A percentile compares a stretch with the other conserved stretches of the same genome.
Evolutionary conservation across 495 filamentous ascomycete genomes (phyloP).

Genomic region (Pseudevernia furfuracea): DNA sequence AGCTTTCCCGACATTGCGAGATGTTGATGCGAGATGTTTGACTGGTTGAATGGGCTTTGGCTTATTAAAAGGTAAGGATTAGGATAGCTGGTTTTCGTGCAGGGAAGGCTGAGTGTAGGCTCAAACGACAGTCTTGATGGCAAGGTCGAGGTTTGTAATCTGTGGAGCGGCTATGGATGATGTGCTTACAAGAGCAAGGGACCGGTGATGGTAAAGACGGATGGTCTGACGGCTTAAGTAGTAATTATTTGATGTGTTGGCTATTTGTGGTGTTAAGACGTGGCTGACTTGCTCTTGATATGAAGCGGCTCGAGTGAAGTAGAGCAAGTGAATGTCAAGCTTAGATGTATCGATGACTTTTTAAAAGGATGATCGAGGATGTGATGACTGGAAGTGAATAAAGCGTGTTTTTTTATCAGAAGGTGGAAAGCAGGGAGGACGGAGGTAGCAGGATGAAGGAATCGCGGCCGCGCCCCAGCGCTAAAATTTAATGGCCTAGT

Average conservation of each 20-base stretch:
- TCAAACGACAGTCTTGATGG: slow-evolving; percentile 13
- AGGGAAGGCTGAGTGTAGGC: background rate
- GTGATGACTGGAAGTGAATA: background rate
- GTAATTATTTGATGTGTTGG: background rate
- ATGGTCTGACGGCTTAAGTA: slow-evolving; percentile 5
- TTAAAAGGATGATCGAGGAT: background rate
- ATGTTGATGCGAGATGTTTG: slow-evolving; percentile 17
- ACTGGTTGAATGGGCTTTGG: background rate
- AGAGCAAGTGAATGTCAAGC: background rate
- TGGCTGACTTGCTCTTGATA: background rate
- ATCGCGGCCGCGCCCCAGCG: background rate
- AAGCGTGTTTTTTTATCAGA: background rate
- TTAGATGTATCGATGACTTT: background rate
- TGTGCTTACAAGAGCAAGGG: slow-evolving; percentile 18
- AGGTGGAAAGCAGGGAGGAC: background rate
- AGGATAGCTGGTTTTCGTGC: slow-evolving; percentile 5
- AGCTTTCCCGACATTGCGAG: slow-evolving; percentile 82
- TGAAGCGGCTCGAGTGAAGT: background rate
- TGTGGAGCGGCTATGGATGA: slow-evolving; percentile 11
- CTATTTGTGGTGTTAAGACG: slow-evolving; percentile 2
- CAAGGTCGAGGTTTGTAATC: slow-evolving; percentile 1
- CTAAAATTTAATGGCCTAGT: background rate
- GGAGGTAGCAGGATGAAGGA: background rate
- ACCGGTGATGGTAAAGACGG: background rate
- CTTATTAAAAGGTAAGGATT: slow-evolving; percentile 6